Evolutionary conservation across 2,329 filamentous ascomycete species (phyloP).

Genomic region (Fusarium begoniae): DNA sequence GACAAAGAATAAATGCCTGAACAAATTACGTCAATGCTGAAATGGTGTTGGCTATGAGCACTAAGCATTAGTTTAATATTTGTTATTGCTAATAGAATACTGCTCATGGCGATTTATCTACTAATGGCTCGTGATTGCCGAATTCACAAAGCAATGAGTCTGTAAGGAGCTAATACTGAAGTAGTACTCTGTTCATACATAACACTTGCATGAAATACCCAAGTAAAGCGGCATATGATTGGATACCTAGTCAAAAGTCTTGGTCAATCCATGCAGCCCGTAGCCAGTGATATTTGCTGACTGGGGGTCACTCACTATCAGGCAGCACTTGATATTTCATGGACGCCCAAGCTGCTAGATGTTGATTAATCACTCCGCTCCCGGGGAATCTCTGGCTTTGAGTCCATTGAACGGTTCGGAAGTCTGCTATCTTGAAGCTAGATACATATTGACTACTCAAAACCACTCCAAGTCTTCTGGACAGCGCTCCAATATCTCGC

Average conservation of each 20-base stretch:
- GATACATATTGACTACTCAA: not conserved
- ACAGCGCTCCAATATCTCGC: slow-evolving; percentile 7
- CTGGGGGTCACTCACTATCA: not conserved
- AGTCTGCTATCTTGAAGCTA: not conserved
- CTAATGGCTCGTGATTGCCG: fast-evolving
- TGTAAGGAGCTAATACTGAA: not conserved
- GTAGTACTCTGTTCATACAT: fast-evolving
- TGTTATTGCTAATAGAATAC: fast-evolving
- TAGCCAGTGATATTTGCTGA: not conserved
- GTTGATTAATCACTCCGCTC: not conserved
- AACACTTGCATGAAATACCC: not conserved
- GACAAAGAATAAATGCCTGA: not conserved
- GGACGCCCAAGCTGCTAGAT: not conserved
- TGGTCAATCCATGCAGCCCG: not conserved
- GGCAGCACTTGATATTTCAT: not conserved
- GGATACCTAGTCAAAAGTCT: too few relatives aligned
- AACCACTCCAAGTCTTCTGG: not conserved
- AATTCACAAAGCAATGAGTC: not conserved
- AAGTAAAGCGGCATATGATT: not conserved
- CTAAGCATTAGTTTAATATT: fast-evolving
- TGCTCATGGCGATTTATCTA: not conserved
- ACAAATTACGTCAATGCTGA: too few relatives aligned
- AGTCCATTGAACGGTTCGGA: fast-evolving
- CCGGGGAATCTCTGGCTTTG: fast-evolving
- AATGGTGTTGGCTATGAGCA: too few relatives aligned